Base-by-base conservation (phyloP, 2,329 filamentous ascomycete species). In the Huntiella omanensis region DNA sequence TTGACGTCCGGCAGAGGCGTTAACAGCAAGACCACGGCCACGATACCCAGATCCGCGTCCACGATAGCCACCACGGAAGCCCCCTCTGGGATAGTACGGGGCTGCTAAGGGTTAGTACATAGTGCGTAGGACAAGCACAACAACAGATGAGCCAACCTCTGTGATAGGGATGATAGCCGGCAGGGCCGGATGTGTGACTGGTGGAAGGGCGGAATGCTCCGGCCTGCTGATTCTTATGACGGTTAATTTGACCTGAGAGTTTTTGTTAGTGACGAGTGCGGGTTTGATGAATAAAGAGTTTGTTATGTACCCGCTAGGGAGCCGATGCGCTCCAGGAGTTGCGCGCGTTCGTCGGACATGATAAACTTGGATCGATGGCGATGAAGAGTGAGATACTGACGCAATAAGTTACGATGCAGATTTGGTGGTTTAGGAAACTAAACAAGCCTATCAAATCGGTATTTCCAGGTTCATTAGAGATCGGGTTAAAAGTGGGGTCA, bases 221-320 rank as follows among this genome's bases (percentile, higher is more conserved):
- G 33, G 65, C 58, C 52, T 73, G 69, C 52, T 78, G 71, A 52
- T 73, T 82, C 60, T 83, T 86, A 64, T 83, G 78, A 45, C 77
- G 75, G 58, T 86, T 86, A 58, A 91, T 88, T 61, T 83, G 79
- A 53, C 80, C 81, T 85, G 52, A 19, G 32, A 33, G 51, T 16
- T 16, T 33, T 43, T 15, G 12, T 13, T 16, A 34, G 40, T 34
- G 7, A 35, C 8, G 32, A 13, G 13, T 3, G 12, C 28, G 12
- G 12, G 15, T 40, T 40, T 40, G 13, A 10, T 16, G 6, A 38
- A 19, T 34, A 3, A 39, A 22, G n/a, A 28, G 15, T 19, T 34
- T 12, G 19, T 45, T 40, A 57, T 61, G 39, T 58, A 69, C 69
- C 66, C 48, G 71, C 66, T 45, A 73, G 58, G 37, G 64, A 64